Base-by-base conservation (phyloP, 2,329 filamentous ascomycete genomes). In the Aspergillus sp. region DNA sequence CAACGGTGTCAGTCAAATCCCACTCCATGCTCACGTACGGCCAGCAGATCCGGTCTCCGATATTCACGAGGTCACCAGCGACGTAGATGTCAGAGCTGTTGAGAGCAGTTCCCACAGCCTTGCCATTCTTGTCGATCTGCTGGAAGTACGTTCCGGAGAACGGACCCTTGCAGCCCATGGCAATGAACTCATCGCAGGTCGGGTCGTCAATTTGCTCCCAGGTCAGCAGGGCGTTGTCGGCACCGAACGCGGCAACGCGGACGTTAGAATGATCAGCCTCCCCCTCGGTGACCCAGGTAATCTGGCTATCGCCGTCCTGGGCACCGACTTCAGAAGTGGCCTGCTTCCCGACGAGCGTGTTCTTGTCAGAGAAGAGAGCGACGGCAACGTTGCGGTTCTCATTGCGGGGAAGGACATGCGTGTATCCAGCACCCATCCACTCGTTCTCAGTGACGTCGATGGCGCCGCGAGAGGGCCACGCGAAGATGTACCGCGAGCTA, bases 131-230 rank as follows among this genome's bases (percentile, higher is more conserved):
- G 64, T 79, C 76, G 24, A 87, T 80, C 52, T 83, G 74, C 72
- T 87, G 84, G 76, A 83, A 87, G 69, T 79, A 81, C 7, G 84
- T 81, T 9, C 85, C 85, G 3, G 81, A 77, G 67, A 84, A 87
- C 5, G 75, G 72, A n/a, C 85, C 85, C 42, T 74, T 72, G 74
- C 85, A 87, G 22, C 83, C 82, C 78, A 87, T 84, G 32, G 83
- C 83, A 38, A 84, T 76, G 58, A 79, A 80, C 41, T 53, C 50
- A 54, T 82, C 76, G 68, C 84, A 87, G 41, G 71, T 68, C 1
- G 85, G 84, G 62, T 78, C 67, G 22, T 78, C 79, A 56, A 86
- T 84, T 70, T 86, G 82, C 71, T 87, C 85, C 83, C 83, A 87
- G 13, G 81, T 81, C 30, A 87, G 75, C 2, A 87, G 74, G 2